A percentile compares a stretch with the other conserved stretches of the same genome.
Evolutionary conservation across 306 rosid genomes (phyloP).

Genomic region (Fragaria iinumae): DNA sequence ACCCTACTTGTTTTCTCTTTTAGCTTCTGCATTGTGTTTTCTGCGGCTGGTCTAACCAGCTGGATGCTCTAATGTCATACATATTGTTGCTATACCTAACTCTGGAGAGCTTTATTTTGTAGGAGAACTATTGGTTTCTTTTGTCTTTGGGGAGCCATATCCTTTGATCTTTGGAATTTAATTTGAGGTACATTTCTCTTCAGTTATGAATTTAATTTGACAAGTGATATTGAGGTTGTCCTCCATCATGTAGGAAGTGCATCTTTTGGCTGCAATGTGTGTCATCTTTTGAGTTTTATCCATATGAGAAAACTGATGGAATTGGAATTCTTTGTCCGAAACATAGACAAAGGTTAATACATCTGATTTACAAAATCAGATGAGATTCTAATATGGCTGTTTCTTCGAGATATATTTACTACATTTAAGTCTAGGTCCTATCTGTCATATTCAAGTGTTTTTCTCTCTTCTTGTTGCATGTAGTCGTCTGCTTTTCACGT

Average conservation of each 20-base stretch:
- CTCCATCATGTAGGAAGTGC: background rate
- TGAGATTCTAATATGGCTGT: too few relatives aligned
- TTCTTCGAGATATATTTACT: too few relatives aligned
- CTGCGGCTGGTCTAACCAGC: background rate
- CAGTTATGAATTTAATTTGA: background rate
- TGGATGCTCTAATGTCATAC: background rate
- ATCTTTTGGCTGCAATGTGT: background rate
- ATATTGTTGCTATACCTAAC: background rate
- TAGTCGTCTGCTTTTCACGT: too few relatives aligned
- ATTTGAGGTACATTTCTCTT: background rate
- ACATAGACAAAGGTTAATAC: too few relatives aligned
- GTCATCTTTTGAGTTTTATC: too few relatives aligned
- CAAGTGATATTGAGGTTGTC: background rate
- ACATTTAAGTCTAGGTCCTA: too few relatives aligned
- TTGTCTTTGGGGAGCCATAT: background rate
- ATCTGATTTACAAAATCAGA: too few relatives aligned
- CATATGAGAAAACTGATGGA: too few relatives aligned
- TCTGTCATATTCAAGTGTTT: too few relatives aligned
- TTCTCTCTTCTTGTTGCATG: too few relatives aligned
- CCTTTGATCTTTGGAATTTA: background rate
- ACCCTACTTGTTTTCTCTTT: too few relatives aligned
- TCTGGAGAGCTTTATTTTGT: background rate
- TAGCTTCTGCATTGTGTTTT: background rate
- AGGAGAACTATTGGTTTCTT: background rate
- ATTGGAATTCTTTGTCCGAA: too few relatives aligned